Percentiles rank a stretch among this genome's conserved stretches.
These are phyloP conservation scores for Apiotrichum laibachii DNA, from an alignment of 1,284 basidiomycete genomes.

Conservation along the genomic window DNA sequence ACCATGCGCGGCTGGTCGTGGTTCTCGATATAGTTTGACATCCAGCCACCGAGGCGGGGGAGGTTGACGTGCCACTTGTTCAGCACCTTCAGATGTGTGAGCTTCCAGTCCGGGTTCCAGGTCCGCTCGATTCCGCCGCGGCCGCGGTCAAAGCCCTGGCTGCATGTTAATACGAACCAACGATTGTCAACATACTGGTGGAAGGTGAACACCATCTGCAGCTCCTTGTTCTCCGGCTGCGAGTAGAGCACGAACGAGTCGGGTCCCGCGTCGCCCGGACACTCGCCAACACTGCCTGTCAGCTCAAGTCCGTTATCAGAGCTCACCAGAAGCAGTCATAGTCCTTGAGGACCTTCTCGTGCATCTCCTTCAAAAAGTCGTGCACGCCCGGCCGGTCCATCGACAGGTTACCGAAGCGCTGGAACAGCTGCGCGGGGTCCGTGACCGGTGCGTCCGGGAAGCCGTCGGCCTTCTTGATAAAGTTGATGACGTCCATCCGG, in stretches of 20 bases:
- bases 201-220: slow-evolving; percentile 11
- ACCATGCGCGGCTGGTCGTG: slow-evolving; percentile 58
- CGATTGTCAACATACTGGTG: slow-evolving; percentile 54
- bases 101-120: slow-evolving; percentile 52
- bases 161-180: slow-evolving; percentile 51
- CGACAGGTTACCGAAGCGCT: slow-evolving; percentile 40
- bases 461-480: slow-evolving; percentile 56
- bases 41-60: slow-evolving; percentile 63
- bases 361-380: slow-evolving; percentile 68
- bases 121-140: slow-evolving; percentile 23
- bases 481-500: slow-evolving; percentile 7
- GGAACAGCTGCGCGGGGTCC: slow-evolving; percentile 55
- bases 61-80: slow-evolving; percentile 62
- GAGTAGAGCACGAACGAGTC: slow-evolving; percentile 55
- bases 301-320: background rate
- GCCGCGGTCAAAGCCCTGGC: slow-evolving; percentile 33
- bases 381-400: slow-evolving; percentile 61
- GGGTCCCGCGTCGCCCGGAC: slow-evolving; percentile 10
- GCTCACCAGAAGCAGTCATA: slow-evolving; percentile 20
- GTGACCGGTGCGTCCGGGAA: slow-evolving; percentile 64
- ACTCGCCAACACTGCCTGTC: slow-evolving; percentile 13
- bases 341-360: slow-evolving; percentile 55
- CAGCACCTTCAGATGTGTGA: slow-evolving; percentile 62
- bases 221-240: slow-evolving; percentile 61
- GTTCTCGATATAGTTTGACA: slow-evolving; percentile 41